Percentiles rank a stretch among this genome's conserved stretches.
Conservation (phyloP, 306 rosid genomes). For the Castanea mollissima region DNA sequence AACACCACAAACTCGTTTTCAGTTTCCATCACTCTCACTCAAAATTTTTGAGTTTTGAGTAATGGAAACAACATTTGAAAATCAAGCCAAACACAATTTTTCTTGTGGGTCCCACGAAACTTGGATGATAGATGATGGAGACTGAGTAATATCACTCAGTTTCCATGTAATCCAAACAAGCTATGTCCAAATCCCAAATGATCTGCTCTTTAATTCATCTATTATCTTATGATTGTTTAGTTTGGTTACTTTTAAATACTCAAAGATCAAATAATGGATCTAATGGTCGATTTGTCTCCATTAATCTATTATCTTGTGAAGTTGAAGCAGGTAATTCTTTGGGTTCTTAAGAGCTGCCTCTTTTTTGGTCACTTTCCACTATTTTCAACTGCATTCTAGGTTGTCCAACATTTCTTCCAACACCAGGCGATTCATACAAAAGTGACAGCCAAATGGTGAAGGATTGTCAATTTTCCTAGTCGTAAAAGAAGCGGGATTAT, state of each 20-base stretch:
- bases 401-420: conserved; percentile 60
- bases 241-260: conserved; percentile 49
- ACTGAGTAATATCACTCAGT: too few species aligned
- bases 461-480: too few species aligned
- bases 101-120: too few species aligned
- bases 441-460: too few species aligned
- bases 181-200: background rate
- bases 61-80: too few species aligned
- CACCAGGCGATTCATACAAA: background rate
- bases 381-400: conserved; percentile 59
- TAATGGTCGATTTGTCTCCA: conserved; percentile 32
- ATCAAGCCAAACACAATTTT: too few species aligned
- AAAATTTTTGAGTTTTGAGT: too few species aligned
- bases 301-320: conserved; percentile 42
- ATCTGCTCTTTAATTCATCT: conserved; percentile 68
- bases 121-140: too few species aligned
- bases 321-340: conserved; percentile 76
- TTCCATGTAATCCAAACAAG: too few species aligned
- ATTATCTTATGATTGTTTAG: conserved; percentile 67
- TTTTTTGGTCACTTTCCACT: conserved; percentile 79
- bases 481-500: too few species aligned
- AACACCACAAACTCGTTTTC: too few species aligned
- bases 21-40: too few species aligned
- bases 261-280: conserved; percentile 23
- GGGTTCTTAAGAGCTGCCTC: conserved; percentile 77